These are phyloP conservation scores for Sonneratia alba DNA, from an alignment of 345 rosid genomes.

Conservation along the genomic window DNA sequence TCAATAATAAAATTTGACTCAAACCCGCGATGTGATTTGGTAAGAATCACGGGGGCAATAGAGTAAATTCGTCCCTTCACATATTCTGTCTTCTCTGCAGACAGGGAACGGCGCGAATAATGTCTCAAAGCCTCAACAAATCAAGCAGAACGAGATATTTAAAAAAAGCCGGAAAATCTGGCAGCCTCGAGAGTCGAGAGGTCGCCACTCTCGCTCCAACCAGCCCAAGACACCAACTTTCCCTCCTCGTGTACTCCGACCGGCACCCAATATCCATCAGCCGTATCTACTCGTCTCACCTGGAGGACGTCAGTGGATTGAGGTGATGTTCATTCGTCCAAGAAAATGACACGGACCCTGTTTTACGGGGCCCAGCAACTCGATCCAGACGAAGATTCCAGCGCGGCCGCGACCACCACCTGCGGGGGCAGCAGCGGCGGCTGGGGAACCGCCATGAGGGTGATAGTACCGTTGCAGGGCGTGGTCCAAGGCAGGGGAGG, in stretches of 20 bases:
- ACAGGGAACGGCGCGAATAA: slow-evolving; percentile 10
- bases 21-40: too few species aligned
- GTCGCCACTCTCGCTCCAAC: slow-evolving; percentile 16
- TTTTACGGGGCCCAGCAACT: slow-evolving; percentile 23
- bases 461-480: slow-evolving; percentile 89
- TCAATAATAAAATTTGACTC: too few species aligned
- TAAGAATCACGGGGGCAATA: not conserved
- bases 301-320: not conserved
- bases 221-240: slow-evolving; percentile 8
- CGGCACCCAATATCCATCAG: slow-evolving; percentile 4
- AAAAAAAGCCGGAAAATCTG: slow-evolving; percentile 6
- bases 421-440: slow-evolving; percentile 24
- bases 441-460: slow-evolving; percentile 75
- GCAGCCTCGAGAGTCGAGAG: not conserved
- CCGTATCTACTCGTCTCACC: not conserved
- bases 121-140: not conserved
- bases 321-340: not conserved
- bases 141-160: not conserved
- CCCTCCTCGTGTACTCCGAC: slow-evolving; percentile 15
- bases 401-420: slow-evolving; percentile 13
- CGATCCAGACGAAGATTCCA: slow-evolving; percentile 28
- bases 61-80: not conserved
- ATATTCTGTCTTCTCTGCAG: slow-evolving; percentile 4
- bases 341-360: slow-evolving; percentile 54
- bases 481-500: slow-evolving; percentile 93